phyloP scores from a whole-genome alignment of 2,329 filamentous ascomycete genomes.

The Byssoonygena ceratinophila region DNA sequence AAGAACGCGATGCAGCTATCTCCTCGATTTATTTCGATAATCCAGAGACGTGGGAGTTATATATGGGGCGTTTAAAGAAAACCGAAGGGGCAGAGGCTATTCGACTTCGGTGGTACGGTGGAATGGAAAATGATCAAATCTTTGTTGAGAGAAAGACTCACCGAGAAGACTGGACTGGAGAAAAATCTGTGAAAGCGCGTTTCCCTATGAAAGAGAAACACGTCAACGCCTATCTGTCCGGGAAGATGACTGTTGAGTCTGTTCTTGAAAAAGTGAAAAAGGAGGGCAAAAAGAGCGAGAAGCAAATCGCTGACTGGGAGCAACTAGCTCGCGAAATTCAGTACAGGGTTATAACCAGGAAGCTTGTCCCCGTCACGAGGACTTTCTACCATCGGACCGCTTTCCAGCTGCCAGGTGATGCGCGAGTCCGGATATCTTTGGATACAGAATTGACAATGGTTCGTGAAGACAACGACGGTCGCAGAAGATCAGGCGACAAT shows the following conservation, averaged over 20 bases:
- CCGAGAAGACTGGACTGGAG: conserved; percentile 96
- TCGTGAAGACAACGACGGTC: conserved; percentile 89
- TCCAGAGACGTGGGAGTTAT: conserved; percentile 83
- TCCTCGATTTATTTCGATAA: conserved; percentile 99
- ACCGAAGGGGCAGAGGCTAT: conserved; percentile 96
- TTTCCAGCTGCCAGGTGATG: conserved; percentile 93
- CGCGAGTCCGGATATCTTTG: conserved; percentile 87
- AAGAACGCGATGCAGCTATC: conserved; percentile 80
- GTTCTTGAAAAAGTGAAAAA: conserved; percentile 96
- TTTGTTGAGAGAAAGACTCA: conserved; percentile 98
- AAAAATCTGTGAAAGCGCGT: conserved; percentile 96
- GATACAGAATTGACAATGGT: conserved; percentile 94
- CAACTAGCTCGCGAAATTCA: conserved; percentile 84
- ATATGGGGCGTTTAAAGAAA: conserved; percentile 90
- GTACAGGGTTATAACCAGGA: conserved; percentile 79
- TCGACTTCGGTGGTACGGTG: conserved; percentile 91
- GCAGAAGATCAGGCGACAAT: conserved; percentile 65
- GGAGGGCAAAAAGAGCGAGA: conserved; percentile 85
- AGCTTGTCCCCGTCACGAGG: conserved; percentile 77
- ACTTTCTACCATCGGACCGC: conserved; percentile 98
- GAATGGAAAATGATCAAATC: conserved; percentile 88
- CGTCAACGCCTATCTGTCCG: conserved; percentile 78
- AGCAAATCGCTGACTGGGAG: conserved; percentile 82
- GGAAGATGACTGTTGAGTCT: conserved; percentile 70
- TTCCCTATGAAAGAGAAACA: conserved; percentile 96